phyloP scores from a whole-genome alignment of 306 rosid species.

The Abrus pulchellus region DNA sequence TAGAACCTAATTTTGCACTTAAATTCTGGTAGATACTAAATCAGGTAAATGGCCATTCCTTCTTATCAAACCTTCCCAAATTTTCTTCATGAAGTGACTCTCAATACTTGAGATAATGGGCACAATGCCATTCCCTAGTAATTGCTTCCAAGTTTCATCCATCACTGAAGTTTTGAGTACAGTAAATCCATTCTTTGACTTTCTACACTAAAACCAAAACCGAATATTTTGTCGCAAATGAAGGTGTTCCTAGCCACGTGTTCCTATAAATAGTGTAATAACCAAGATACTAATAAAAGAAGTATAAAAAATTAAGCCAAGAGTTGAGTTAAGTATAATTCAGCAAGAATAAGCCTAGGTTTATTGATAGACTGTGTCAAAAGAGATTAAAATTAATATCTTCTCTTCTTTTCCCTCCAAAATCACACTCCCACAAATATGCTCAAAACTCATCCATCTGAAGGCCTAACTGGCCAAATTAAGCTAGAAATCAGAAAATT shows the following conservation, averaged over 20 bases:
- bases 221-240: constrained; percentile 20
- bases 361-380: too few species aligned
- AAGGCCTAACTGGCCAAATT: constrained; percentile 36
- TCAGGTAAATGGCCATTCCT: constrained; percentile 45
- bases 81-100: constrained; percentile 2
- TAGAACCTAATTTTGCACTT: constrained; percentile 27
- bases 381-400: too few species aligned
- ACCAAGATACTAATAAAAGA: constrained; percentile 3
- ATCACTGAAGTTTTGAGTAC: constrained; percentile 2
- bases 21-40: constrained; percentile 25
- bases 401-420: too few species aligned
- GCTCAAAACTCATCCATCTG: constrained; percentile 18
- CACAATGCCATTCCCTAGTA: not conserved
- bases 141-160: constrained; percentile 44
- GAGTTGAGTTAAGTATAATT: too few species aligned
- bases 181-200: constrained; percentile 27
- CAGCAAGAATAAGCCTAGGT: too few species aligned
- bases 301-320: too few species aligned
- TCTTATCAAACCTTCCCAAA: constrained; percentile 29
- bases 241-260: not conserved
- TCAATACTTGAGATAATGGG: not conserved
- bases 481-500: constrained; percentile 1
- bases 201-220: constrained; percentile 21
- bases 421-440: not conserved
- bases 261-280: not conserved